phyloP scores from a whole-genome alignment of 1,284 basidiomycete species.

The Limonomyces culmigenus region DNA sequence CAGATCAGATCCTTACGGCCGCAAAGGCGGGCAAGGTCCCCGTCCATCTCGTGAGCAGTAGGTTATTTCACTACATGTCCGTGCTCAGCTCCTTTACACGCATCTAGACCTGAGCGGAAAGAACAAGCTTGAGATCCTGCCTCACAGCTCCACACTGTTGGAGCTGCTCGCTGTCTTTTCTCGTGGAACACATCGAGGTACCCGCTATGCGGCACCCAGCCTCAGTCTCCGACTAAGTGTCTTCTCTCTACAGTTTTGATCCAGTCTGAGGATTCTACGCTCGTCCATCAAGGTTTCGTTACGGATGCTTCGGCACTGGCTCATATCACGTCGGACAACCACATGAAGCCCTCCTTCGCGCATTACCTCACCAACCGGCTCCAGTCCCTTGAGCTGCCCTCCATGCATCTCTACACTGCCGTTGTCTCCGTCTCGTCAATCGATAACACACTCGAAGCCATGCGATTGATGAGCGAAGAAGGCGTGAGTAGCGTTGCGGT shows the following conservation, averaged over 20 bases:
- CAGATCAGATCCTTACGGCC: constrained; percentile 50
- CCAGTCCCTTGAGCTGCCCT: constrained; percentile 39
- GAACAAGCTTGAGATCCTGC: constrained; percentile 49
- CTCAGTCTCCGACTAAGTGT: too few species aligned
- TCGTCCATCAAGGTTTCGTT: constrained; percentile 34
- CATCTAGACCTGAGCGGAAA: constrained; percentile 60
- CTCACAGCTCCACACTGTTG: constrained; percentile 42
- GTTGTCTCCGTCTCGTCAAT: constrained; percentile 42
- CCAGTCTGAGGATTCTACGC: constrained; percentile 19
- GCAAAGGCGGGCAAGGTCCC: constrained; percentile 56
- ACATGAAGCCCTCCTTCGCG: constrained; percentile 25
- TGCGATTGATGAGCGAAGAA: constrained; percentile 65
- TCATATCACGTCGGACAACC: constrained; percentile 42
- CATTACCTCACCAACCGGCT: constrained; percentile 41
- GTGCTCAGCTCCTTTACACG: neutral
- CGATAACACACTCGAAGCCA: constrained; percentile 51
- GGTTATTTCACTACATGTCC: constrained; percentile 18
- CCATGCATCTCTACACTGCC: constrained; percentile 38
- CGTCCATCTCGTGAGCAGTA: constrained; percentile 60
- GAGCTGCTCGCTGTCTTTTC: constrained; percentile 49
- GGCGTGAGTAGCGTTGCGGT: constrained; percentile 68
- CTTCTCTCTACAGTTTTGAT: constrained; percentile 26
- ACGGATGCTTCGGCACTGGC: constrained; percentile 43
- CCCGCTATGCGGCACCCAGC: constrained; percentile 5
- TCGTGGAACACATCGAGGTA: constrained; percentile 52